Base-by-base conservation (phyloP, 2,329 filamentous ascomycete species). In the Aspergillus sp. region DNA sequence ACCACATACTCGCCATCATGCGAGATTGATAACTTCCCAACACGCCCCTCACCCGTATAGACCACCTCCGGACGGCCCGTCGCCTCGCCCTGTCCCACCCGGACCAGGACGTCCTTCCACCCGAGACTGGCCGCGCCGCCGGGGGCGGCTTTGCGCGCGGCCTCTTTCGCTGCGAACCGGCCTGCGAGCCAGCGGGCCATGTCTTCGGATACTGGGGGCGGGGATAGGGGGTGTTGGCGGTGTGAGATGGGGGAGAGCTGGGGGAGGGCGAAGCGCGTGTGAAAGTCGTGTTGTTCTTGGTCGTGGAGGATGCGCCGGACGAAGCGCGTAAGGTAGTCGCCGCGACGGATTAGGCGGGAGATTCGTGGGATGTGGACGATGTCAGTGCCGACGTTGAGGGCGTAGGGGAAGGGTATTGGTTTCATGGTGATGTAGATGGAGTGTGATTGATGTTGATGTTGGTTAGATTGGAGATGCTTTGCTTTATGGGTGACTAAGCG, bases 1-100 rank as follows among this genome's bases (percentile, higher is more conserved):
- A 76, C 64, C 24, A 90, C 90, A 72, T 91, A 95, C 7, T 90
- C 86, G 2, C 83, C 86, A 69, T 96, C 92, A 68, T 96, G 92
- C 63, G 88, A 94, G 61, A 96, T 95, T 54, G 87, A 93, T 42
- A 96, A 67, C 63, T 82, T 78, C 13, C 85, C 90, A 46, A 83
- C 76, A 58, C 84, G 61, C 45, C 59, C 62, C 38, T 47, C 54
- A 9, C 52, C 56, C 56, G 71, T 48, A 59, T 70, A 73, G 6
- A 74, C 61, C 45, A 74, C 65, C 57, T 74, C 70, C 49, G 72
- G 72, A 47, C 65, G 61, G 1, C 65, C 65, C 47, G 47, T 43
- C n/a, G 54, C 53, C 45, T 54, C 54, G 45, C 50, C 57, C 19
- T 60, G 61, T 26, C 64, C 61, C 35, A 69, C 61, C 47, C 65